Base-by-base conservation (phyloP, 805 yeast species). In the Ogataea ganodermae region DNA sequence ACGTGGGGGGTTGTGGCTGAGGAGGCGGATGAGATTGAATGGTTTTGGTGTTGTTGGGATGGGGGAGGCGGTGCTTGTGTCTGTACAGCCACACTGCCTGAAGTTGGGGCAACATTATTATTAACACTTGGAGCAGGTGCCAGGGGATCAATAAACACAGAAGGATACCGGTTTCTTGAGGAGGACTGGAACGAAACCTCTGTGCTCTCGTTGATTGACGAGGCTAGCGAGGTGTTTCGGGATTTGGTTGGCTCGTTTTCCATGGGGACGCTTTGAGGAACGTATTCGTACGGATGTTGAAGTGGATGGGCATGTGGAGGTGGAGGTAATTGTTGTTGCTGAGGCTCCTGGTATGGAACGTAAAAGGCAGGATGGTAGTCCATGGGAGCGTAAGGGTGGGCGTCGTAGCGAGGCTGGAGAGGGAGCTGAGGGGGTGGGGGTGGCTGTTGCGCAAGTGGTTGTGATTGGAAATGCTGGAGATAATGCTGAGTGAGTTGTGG, bases 81-180 rank as follows among this genome's bases (percentile, higher is more conserved):
- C 24, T 22, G 37, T 8, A 31, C 16, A n/a, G 40, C 14, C n/a
- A 24, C 32, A 3, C 26, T 14, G n/a, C 30, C 30, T 10, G 35
- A 16, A 20, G 26, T 10, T 9, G 42, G 35, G 21, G 39, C 4
- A 3, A 18, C 16, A 5, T 14, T 22, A 5, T 46, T 12, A n/a
- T 27, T 17, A 7, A 22, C 21, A 18, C 22, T 36, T 12, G 75
- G 74, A 2, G 59, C 69, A 1, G 78, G 73, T 2, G 78, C 77
- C 46, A 77, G 65, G 1, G 83, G 83, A 52, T 78, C 83, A 45
- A 68, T 63, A 27, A 74, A 67, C 31, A 77, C 63, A 9, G 80
- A 76, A 3, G 80, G 80, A 46, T 71, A 67, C 51, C 82, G 59
- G 28, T 67, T 74, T 43, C 76, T 63, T 20, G 64, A 52, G 3